Evolutionary conservation across 805 yeast genomes (phyloP), one percentile per base, ranked within the genome.

Genomic region (Candida awuae): DNA sequence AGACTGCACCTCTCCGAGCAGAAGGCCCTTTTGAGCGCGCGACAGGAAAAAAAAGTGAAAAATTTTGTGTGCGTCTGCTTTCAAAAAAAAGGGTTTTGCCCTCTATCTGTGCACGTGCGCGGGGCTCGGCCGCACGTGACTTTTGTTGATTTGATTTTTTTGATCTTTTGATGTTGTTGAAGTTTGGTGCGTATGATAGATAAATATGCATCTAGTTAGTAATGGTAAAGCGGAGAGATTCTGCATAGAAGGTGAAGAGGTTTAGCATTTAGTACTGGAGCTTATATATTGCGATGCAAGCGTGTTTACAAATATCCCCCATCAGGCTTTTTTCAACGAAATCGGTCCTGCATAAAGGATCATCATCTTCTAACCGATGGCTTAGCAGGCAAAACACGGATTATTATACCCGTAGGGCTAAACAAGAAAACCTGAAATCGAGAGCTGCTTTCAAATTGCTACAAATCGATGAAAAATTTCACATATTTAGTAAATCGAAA

Each of bases 371-470:
- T 1, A 63, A 63, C 18, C 62, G 80, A 48, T 90, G 97, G 97
- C 58, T 84, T 3, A 65, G 73, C 19, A 68, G 97, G 39, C 90
- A 83, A 45, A 55, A 62, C 15, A 65, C 61, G 8, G 97, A 90
- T 55, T 63, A 50, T 19, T 86, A 67, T 58, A 70, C 87, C 3
- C 66, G 71, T 39, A 78, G 78, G 47, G 90, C 97, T 4, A 75
- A 71, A 48, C 61, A 62, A 4, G 67, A 70, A 32, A 72, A 82
- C 36, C 73, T 73, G 49, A 70, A 78, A 50, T 86, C 97, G 2
- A 61, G 98, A 32, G 98, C 98, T 0, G 97, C 97, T 0, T 90
- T 77, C 63, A 92, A 92, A 54, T 65, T 92, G 25, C 57, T 77
- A 17, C 94, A 90, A 53, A 68, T 92, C 9, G 77, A 88, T 55